These are phyloP conservation scores for Albizia julibrissin DNA, from an alignment of 306 rosid species.

Conservation along the genomic window DNA sequence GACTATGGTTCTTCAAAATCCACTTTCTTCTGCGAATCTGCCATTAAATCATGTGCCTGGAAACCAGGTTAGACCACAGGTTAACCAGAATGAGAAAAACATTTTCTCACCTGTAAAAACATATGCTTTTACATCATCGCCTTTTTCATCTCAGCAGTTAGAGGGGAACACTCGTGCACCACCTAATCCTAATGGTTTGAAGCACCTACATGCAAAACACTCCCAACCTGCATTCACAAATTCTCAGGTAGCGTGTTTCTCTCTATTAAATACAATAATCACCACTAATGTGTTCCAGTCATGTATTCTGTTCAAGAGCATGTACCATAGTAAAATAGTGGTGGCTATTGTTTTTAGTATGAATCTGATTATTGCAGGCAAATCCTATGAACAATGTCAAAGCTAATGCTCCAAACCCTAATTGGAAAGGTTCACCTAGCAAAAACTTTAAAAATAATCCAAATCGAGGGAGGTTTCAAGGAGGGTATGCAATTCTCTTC, in stretches of 20 bases:
- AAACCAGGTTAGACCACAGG: slow-evolving; percentile 52
- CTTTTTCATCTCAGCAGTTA: slow-evolving; percentile 48
- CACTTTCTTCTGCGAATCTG: slow-evolving; percentile 36
- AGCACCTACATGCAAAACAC: slow-evolving; percentile 40
- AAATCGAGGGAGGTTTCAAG: slow-evolving; percentile 48
- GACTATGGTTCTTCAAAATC: slow-evolving; percentile 50
- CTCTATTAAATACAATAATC: slow-evolving; percentile 10
- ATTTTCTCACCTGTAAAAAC: slow-evolving; percentile 39
- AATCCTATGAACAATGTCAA: slow-evolving; percentile 41
- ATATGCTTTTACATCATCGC: slow-evolving; percentile 35
- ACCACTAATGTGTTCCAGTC: background rate
- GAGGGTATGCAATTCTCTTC: slow-evolving; percentile 48
- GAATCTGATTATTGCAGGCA: slow-evolving; percentile 50
- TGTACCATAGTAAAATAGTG: slow-evolving; percentile 18
- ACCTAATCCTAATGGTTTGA: slow-evolving; percentile 23
- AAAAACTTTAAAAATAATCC: slow-evolving; percentile 55
- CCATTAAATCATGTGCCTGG: slow-evolving; percentile 45
- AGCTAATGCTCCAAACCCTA: slow-evolving; percentile 49
- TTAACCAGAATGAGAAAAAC: slow-evolving; percentile 50
- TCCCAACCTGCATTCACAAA: slow-evolving; percentile 45
- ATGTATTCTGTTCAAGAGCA: background rate
- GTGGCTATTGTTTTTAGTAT: slow-evolving; percentile 7
- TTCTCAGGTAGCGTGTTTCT: slow-evolving; percentile 54
- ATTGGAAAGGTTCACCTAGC: slow-evolving; percentile 51
- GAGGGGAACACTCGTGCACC: slow-evolving; percentile 46